Conservation (phyloP, 352 stramenopile genomes). For the Pythium periplocum region DNA sequence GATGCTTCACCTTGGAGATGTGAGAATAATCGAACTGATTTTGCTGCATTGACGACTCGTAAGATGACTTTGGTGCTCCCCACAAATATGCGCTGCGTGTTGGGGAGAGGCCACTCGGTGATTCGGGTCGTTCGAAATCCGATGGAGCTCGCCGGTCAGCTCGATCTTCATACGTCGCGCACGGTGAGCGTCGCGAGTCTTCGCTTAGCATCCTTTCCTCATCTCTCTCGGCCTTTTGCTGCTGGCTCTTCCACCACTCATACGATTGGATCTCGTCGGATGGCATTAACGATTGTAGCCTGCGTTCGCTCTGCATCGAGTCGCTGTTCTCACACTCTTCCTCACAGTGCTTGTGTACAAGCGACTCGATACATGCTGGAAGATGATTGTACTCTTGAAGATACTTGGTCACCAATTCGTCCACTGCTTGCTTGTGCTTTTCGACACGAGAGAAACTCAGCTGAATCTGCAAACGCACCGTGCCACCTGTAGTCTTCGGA, state of each 20-base stretch:
- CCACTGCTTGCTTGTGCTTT: constrained; percentile 47
- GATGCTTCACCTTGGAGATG: no score
- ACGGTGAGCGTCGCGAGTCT: no score
- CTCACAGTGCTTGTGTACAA: no score
- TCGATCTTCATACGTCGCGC: not conserved
- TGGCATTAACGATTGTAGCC: no score
- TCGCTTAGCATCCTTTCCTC: not conserved
- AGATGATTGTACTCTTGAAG: constrained; percentile 47
- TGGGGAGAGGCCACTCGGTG: not conserved
- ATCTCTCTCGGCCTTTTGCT: constrained; percentile 1
- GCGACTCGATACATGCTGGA: constrained; percentile 47
- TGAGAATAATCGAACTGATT: no score
- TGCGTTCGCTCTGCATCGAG: no score
- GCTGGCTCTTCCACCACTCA: constrained; percentile 19
- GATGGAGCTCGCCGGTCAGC: not conserved
- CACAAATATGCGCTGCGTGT: constrained; percentile 8
- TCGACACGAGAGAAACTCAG: constrained; percentile 57
- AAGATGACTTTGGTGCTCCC: constrained; percentile 1
- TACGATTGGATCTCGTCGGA: constrained; percentile 5
- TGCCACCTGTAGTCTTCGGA: constrained; percentile 16
- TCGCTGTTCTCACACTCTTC: no score
- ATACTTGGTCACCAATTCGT: constrained; percentile 56
- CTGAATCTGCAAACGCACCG: constrained; percentile 54
- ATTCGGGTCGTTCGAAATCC: not conserved
- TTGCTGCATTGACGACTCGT: not conserved